Conservation (phyloP, 1,284 basidiomycete species). For the Sanghuangporus weigelae region DNA sequence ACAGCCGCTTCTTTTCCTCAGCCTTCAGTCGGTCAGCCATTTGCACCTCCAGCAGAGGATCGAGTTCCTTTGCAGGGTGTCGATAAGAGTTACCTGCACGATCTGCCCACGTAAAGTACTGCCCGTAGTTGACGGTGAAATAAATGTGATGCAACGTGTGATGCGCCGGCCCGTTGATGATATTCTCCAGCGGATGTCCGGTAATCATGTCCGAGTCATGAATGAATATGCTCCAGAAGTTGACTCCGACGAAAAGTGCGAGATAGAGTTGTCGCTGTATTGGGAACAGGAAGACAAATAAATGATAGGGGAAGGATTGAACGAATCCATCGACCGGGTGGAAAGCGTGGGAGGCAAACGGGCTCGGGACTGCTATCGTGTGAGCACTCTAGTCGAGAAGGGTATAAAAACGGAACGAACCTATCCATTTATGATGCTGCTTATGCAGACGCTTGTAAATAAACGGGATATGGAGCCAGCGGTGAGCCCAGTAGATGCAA, state of each 20-base stretch:
- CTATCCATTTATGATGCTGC: conserved; percentile 98
- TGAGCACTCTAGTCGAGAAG: conserved; percentile 5
- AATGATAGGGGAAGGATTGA: conserved; percentile 93
- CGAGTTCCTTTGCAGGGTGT: conserved; percentile 77
- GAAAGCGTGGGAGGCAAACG: conserved; percentile 96
- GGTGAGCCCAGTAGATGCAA: conserved; percentile 91
- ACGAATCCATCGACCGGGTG: conserved; percentile 93
- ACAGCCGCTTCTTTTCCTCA: conserved; percentile 7
- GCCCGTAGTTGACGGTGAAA: conserved; percentile 95
- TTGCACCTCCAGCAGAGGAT: conserved; percentile 76
- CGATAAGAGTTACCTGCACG: conserved; percentile 81
- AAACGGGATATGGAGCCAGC: conserved; percentile 82
- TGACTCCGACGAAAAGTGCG: conserved; percentile 81
- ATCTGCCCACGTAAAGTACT: conserved; percentile 98
- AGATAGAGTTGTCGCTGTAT: conserved; percentile 84
- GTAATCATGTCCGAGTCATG: conserved; percentile 99
- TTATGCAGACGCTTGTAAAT: conserved; percentile 93
- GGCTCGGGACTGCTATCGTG: conserved; percentile 77
- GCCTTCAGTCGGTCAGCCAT: not conserved
- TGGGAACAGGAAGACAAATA: conserved; percentile 91
- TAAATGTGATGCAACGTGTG: conserved; percentile 96
- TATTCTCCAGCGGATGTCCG: conserved; percentile 81
- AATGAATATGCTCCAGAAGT: conserved; percentile 92
- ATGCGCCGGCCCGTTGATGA: conserved; percentile 97
- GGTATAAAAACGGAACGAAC: conserved; percentile 41